Base-by-base conservation (phyloP, 2,329 filamentous ascomycete genomes). In the Cercospora sp. region DNA sequence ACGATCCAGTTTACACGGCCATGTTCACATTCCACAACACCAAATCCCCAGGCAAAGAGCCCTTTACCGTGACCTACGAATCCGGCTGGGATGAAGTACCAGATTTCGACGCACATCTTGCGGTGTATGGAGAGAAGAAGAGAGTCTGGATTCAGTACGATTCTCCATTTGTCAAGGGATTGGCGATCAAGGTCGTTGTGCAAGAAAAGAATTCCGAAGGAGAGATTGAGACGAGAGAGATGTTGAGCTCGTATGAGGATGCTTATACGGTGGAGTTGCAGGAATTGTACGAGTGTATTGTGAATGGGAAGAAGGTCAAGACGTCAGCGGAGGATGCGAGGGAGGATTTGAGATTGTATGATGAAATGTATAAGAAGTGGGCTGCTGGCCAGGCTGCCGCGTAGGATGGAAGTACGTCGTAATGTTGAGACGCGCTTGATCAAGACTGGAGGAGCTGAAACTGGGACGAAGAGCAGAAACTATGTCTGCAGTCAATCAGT, bases 11-110 rank as follows among this genome's bases (percentile, higher is more conserved):
- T 58, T 74, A 71, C 63, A 71, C 74, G n/a, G 82, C 81, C 0
- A 78, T 84, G 1, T 84, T 84, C 73, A 77, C 82, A 26, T 85
- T 82, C 68, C 66, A 64, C n/a, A 77, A 77, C 60, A 70, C 74
- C 2, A 16, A 1, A 30, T 73, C 67, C 2, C 64, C 62, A 36
- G 66, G 66, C 10, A 18, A 48, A 16, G 64, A 73, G 40, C 68
- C 71, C 23, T 89, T 88, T 66, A 79, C 84, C 0, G 81, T 88
- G 2, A 81, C 82, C 0, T 90, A 88, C 70, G 87, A 90, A 69
- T 84, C 82, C 0, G 87, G 87, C 0, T 79, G 88, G 23, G 82
- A 86, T 69, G 73, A 75, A 0, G 82, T 90, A 0, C 85, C 86
- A 0, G 72, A 77, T 0, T 87, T 87, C 60, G 85, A 87, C 64